Base-by-base conservation (phyloP, 805 yeast genomes). In the Nakazawaea siamensis region DNA sequence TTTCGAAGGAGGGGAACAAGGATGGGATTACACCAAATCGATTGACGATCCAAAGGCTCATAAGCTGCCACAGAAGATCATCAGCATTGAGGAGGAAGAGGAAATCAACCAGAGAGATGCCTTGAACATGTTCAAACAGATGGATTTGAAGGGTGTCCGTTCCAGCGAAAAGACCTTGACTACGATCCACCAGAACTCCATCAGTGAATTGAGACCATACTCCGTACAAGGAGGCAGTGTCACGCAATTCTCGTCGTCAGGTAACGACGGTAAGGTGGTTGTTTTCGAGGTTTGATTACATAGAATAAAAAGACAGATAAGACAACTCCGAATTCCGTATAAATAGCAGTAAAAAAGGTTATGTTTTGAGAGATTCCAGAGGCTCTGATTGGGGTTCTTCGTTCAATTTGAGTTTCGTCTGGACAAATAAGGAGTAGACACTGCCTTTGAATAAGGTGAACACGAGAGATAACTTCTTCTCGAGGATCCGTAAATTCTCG, bases 251-350 rank as follows among this genome's bases (percentile, higher is more conserved):
- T 76, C 85, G 10, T 66, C 87, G 12, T 76, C 86, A 39, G 97
- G 96, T 38, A 75, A 83, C 40, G 98, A 92, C 54, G 97, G 98
- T 36, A 82, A 81, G 54, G 73, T 90, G 34, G 97, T 88, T 27
- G 66, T 90, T 33, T 90, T 84, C 55, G 62, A 64, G 34, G 67
- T 69, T 35, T 74, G 56, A 48, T 10, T 8, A 21, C 10, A 21
- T 8, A 8, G 11, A 21, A 21, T 21, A 21, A 21, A 21, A 21
- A 21, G 24, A 21, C 8, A 21, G 24, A 21, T 21, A 11, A 21
- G 11, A 21, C 8, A 21, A 21, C 24, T 21, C 24, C n/a, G n/a
- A 20, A 20, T 8, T 8, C 23, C 7, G 10, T 20, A 20, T 10
- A 20, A 20, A 8, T 20, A 8, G 7, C 23, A 20, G 23, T 20